These are phyloP conservation scores for Pythium inflatum DNA, from an alignment of 352 stramenopile genomes.

Conservation along the genomic window DNA sequence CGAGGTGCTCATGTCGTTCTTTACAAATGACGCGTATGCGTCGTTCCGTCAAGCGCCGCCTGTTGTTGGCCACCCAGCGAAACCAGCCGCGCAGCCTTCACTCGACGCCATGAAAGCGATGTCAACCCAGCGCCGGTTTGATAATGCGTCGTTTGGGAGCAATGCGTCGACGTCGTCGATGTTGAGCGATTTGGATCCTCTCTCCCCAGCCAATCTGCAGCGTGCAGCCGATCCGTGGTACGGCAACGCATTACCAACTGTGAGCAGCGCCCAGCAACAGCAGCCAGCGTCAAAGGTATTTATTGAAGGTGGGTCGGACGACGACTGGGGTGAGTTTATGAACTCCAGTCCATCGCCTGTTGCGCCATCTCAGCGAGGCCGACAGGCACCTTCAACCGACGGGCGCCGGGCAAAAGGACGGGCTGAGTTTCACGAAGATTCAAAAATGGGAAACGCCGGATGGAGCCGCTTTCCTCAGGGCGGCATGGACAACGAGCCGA, in stretches of 20 bases:
- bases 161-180: constrained; percentile 37
- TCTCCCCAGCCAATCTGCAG: constrained; percentile 53
- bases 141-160: constrained; percentile 43
- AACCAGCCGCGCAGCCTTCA: no score
- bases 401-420: constrained; percentile 14
- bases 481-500: constrained; percentile 9
- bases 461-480: constrained; percentile 20
- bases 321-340: constrained; percentile 72
- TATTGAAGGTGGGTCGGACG: constrained; percentile 31
- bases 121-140: constrained; percentile 3
- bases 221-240: constrained; percentile 57
- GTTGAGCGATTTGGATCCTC: constrained; percentile 54
- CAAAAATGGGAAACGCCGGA: constrained; percentile 10
- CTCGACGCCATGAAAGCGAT: no score
- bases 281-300: constrained; percentile 45
- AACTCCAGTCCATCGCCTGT: constrained; percentile 28
- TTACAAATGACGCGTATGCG: constrained; percentile 44
- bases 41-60: constrained; percentile 36
- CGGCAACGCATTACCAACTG: constrained; percentile 40
- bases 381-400: no score
- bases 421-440: background rate
- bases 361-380: no score
- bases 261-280: constrained; percentile 24
- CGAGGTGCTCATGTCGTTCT: constrained; percentile 41
- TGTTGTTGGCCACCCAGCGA: constrained; percentile 5